These are phyloP conservation scores for Vigna mungo DNA, from an alignment of 306 rosid species.

Conservation along the genomic window DNA sequence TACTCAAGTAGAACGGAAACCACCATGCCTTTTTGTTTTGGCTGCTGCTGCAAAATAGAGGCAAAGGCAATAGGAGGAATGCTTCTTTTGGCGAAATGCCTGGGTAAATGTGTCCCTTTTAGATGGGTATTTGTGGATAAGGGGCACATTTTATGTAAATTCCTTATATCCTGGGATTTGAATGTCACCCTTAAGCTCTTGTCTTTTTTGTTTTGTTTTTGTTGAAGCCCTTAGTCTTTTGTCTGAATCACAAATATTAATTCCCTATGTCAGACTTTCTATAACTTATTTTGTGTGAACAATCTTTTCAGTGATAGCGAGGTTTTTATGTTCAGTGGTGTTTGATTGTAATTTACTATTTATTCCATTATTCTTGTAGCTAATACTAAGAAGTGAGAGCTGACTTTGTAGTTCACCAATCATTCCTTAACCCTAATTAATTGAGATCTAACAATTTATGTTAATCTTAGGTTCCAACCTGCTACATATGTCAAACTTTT, in stretches of 20 bases:
- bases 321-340: background rate
- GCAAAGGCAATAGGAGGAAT: background rate
- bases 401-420: constrained; percentile 2
- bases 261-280: constrained; percentile 11
- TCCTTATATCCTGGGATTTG: constrained; percentile 1
- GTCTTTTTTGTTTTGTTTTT: no score
- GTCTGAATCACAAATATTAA: background rate
- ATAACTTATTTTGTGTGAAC: constrained; percentile 7
- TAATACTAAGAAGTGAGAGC: constrained; percentile 1
- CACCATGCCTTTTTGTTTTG: background rate
- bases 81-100: background rate
- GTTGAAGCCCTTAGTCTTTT: background rate
- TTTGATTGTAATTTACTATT: constrained; percentile 4
- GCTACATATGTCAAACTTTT: background rate
- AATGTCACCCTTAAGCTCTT: background rate
- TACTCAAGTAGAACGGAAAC: background rate
- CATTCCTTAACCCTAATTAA: constrained; percentile 29
- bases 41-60: background rate
- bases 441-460: constrained; percentile 17
- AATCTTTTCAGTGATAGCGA: constrained; percentile 16
- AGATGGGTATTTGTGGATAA: background rate
- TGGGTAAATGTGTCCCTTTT: background rate
- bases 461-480: constrained; percentile 20
- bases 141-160: background rate
- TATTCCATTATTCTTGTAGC: constrained; percentile 15